Conservation (phyloP, 2,329 filamentous ascomycete species). For the Davidsoniella virescens region DNA sequence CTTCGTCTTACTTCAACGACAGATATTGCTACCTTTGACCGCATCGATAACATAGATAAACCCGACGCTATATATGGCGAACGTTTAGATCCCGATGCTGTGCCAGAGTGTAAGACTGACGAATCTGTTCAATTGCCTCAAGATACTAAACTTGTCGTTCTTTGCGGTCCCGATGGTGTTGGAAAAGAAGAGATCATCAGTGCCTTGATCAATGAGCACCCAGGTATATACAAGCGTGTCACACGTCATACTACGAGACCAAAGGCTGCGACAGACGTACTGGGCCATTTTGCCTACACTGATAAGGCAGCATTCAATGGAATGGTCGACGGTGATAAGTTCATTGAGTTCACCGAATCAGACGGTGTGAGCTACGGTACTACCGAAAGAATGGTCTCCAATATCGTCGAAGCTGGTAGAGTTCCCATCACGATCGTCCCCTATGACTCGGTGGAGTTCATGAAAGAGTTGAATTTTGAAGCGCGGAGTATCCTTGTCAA, state of each 20-base stretch:
- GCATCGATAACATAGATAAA: conserved; percentile 69
- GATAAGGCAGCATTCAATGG: conserved; percentile 37
- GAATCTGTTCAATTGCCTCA: conserved; percentile 24
- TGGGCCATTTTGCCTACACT: conserved; percentile 41
- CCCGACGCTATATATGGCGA: conserved; percentile 39
- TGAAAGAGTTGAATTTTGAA: conserved; percentile 36
- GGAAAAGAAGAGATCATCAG: conserved; percentile 49
- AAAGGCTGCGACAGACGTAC: conserved; percentile 32
- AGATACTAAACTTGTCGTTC: conserved; percentile 41
- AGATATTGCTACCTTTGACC: conserved; percentile 66
- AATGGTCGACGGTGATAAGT: conserved; percentile 42
- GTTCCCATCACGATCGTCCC: conserved; percentile 34
- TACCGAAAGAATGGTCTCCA: conserved; percentile 34
- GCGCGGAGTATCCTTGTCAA: conserved; percentile 39
- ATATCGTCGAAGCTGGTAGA: conserved; percentile 36
- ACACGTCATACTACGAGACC: conserved; percentile 38
- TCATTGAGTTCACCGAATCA: conserved; percentile 38
- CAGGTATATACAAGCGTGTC: conserved; percentile 46
- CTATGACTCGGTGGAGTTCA: conserved; percentile 25
- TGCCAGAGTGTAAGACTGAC: neutral
- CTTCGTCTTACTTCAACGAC: conserved; percentile 62
- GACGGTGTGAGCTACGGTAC: conserved; percentile 39
- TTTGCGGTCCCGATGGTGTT: conserved; percentile 46
- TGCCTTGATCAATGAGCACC: conserved; percentile 45
- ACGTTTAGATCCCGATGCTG: conserved; percentile 13